phyloP scores from a whole-genome alignment of 768 basidiomycete genomes.

The Dioszegia crocea region DNA sequence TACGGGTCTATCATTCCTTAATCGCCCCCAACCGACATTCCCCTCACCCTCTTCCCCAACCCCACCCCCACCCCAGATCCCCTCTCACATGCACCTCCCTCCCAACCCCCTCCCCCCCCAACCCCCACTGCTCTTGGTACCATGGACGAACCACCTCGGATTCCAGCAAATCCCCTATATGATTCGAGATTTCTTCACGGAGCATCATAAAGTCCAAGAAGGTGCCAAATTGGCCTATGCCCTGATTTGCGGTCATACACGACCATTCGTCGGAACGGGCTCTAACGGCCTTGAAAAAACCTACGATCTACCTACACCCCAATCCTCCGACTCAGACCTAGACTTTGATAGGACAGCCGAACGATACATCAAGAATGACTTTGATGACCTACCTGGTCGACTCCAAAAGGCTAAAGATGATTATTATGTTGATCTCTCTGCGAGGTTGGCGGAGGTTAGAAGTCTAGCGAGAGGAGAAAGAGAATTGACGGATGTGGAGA shows the following conservation, averaged over 20 bases:
- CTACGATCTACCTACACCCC: not conserved
- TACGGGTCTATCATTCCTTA: constrained; percentile 35
- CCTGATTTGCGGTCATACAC: constrained; percentile 62
- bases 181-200: constrained; percentile 90
- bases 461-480: constrained; percentile 68
- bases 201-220: constrained; percentile 68
- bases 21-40: constrained; percentile 38
- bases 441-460: constrained; percentile 66
- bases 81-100: constrained; percentile 53
- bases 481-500: constrained; percentile 82
- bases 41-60: constrained; percentile 7
- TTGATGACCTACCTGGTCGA: constrained; percentile 48
- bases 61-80: constrained; percentile 16
- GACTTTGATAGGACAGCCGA: constrained; percentile 71
- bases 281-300: not conserved
- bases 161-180: constrained; percentile 76
- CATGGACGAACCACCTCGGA: constrained; percentile 60
- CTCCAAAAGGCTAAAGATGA: constrained; percentile 66
- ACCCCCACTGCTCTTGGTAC: constrained; percentile 62
- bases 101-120: constrained; percentile 63
- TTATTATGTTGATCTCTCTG: constrained; percentile 70
- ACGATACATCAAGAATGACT: constrained; percentile 58
- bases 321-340: constrained; percentile 54
- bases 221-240: constrained; percentile 79
- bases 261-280: constrained; percentile 55